Evolutionary conservation across 306 rosid species (phyloP), one percentile per base, ranked within the genome.

Genomic region (Sphenostylis stenocarpa): DNA sequence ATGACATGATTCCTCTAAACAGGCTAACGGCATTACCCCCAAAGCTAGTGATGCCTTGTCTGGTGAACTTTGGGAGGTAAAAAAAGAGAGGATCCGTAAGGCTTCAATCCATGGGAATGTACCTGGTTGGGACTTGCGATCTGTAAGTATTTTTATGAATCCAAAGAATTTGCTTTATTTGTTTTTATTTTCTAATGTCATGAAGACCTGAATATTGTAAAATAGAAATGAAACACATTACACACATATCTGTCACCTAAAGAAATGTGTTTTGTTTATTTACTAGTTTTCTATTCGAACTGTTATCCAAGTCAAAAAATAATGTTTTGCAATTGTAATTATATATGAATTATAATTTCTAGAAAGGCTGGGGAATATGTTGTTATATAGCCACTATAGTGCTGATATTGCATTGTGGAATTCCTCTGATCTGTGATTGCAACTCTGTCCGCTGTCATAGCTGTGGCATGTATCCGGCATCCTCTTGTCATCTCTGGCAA

Each of bases 41-140:
- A 90, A 86, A 83, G 98, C 97, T 31, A 85, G 93, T 72, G 97
- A 94, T 85, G 96, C 98, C 64, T 86, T 94, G 83, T 91, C 98
- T 80, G 96, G 98, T 74, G 98, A 94, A 88, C 93, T 90, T 86
- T 94, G 98, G 98, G 96, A 83, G 88, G 88, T 74, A 76, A 94
- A 94, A 85, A 90, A 83, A 84, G 91, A 90, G 70, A 91, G 98
- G 87, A 90, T 94, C 81, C 90, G 87, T 21, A 87, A 79, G 82
- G 91, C 88, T 53, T 94, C 98, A 44, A 81, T 70, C 31, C 77
- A 86, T 70, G 98, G 98, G 60, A 86, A 84, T 69, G 51, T 85
- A 78, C 86, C 91, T 74, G 93, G 96, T 77, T 91, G 98, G 98
- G 95, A 94, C 85, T 84, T 94, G 86, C 84, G 90, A 74, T 94